phyloP scores from a whole-genome alignment of 1,139 yeast genomes.

The Yamadazyma atmosphaerica region DNA sequence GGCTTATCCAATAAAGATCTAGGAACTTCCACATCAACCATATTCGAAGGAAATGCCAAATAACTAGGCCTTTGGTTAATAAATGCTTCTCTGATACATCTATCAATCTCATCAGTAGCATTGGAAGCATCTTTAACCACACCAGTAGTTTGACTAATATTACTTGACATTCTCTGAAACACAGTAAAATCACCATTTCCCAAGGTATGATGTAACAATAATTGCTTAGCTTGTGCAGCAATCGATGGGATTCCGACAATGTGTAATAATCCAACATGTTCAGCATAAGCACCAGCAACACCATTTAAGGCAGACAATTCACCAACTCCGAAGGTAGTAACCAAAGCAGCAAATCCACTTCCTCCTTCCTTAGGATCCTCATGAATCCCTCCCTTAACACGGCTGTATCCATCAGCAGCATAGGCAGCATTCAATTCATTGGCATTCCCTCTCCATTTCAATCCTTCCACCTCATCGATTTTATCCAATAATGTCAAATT shows the following conservation, averaged over 20 bases:
- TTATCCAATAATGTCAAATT: conserved; percentile 68
- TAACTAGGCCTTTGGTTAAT: conserved; percentile 40
- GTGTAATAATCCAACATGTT: conserved; percentile 41
- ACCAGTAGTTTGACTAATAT: conserved; percentile 34
- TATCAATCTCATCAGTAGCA: conserved; percentile 36
- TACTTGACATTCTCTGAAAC: conserved; percentile 61
- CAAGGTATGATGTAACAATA: conserved; percentile 59
- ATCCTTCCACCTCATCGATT: conserved; percentile 57
- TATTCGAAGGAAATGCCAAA: conserved; percentile 39
- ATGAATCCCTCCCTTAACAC: conserved; percentile 44
- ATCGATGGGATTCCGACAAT: conserved; percentile 48
- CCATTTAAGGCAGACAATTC: conserved; percentile 46
- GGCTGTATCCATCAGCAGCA: conserved; percentile 71
- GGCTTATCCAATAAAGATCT: conserved; percentile 29
- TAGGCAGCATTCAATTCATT: conserved; percentile 74
- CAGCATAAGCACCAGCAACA: conserved; percentile 43
- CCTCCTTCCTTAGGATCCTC: conserved; percentile 11
- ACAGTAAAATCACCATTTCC: conserved; percentile 87
- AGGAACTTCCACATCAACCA: conserved; percentile 38
- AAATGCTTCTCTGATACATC: conserved; percentile 37
- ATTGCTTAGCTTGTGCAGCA: conserved; percentile 62
- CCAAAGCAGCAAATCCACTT: conserved; percentile 51
- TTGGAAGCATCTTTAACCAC: conserved; percentile 27
- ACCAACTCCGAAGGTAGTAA: conserved; percentile 72
- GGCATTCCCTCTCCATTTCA: conserved; percentile 72